Conservation (phyloP, 768 basidiomycete genomes). For the Rossbeevera mucosa region DNA sequence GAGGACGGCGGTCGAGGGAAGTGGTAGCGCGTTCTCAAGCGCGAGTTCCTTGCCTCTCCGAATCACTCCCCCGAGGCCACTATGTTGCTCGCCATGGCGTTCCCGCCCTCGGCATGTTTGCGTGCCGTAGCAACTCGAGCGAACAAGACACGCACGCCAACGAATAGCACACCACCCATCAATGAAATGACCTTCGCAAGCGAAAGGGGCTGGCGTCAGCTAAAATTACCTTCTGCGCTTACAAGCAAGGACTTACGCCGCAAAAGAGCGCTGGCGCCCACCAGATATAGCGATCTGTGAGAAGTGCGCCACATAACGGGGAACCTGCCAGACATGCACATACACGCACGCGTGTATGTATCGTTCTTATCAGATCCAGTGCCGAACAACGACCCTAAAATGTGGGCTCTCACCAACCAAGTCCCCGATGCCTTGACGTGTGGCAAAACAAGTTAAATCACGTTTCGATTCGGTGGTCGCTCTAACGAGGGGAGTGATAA, state of each 20-base stretch:
- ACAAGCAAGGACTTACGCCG: conserved; percentile 28
- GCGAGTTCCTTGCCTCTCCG: not conserved
- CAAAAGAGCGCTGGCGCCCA: conserved; percentile 53
- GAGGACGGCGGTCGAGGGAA: not conserved
- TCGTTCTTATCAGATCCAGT: not conserved
- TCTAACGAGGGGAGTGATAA: not conserved
- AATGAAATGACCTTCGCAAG: conserved; percentile 11
- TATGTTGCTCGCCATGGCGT: not conserved
- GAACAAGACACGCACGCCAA: conserved; percentile 13
- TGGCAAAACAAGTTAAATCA: not conserved
- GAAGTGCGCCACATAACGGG: conserved; percentile 53
- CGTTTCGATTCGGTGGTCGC: not conserved
- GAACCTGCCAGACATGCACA: conserved; percentile 40
- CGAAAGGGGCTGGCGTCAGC: not conserved
- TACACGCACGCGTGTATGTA: no score
- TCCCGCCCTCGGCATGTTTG: not conserved
- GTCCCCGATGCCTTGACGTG: conserved; percentile 19
- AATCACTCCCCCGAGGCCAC: not conserved
- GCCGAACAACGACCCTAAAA: not conserved
- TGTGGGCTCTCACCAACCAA: conserved; percentile 15
- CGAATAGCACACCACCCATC: conserved; percentile 1
- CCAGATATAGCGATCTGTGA: conserved; percentile 49
- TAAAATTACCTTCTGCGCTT: not conserved
- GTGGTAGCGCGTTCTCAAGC: not conserved
- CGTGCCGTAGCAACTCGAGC: not conserved